phyloP scores from a whole-genome alignment of 1,284 basidiomycete genomes.

The Phellinidium pouzarii region DNA sequence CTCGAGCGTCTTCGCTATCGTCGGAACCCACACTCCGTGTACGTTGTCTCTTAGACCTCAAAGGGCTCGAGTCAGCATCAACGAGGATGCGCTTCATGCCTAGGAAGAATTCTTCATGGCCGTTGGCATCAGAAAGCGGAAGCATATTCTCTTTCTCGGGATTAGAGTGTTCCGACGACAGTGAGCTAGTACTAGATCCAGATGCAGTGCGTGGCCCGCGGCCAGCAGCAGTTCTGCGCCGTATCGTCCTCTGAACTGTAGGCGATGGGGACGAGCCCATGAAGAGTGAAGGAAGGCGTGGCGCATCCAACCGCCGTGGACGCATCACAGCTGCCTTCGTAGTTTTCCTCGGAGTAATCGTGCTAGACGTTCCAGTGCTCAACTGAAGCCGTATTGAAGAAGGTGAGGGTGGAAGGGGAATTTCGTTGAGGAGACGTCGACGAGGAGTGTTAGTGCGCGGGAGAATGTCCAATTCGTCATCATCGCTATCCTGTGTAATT shows the following conservation, averaged over 20 bases:
- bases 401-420: constrained; percentile 12
- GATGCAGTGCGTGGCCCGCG: neutral
- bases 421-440: neutral
- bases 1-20: constrained; percentile 13
- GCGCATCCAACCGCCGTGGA: neutral
- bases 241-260: neutral
- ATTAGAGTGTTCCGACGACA: neutral
- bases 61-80: constrained; percentile 4
- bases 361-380: neutral
- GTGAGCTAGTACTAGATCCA: neutral
- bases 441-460: constrained; percentile 14
- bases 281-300: constrained; percentile 9
- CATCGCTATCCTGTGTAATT: neutral
- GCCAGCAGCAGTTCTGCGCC: neutral
- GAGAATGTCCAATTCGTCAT: constrained; percentile 11
- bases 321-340: neutral
- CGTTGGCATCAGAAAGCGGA: neutral
- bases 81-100: constrained; percentile 10
- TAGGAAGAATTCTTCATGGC: neutral
- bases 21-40: constrained; percentile 4
- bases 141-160: constrained; percentile 16
- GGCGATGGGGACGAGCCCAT: constrained; percentile 2
- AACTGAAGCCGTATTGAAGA: neutral
- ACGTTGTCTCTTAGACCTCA: constrained; percentile 12
- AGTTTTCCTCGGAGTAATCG: neutral